These are phyloP conservation scores for Thermochaetoides thermophila DNA, from an alignment of 495 filamentous ascomycete species.

Conservation along the genomic window DNA sequence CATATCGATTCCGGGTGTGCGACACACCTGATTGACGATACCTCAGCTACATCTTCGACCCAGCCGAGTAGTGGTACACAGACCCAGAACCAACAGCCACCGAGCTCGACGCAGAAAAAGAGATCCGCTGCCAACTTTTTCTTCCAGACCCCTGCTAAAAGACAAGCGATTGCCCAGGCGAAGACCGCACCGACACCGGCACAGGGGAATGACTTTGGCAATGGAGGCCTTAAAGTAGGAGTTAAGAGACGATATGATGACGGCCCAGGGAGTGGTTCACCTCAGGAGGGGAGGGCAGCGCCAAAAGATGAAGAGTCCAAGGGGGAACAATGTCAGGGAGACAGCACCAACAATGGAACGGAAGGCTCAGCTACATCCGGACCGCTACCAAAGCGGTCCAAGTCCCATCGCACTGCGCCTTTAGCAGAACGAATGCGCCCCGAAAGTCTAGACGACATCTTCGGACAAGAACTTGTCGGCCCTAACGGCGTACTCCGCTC, in stretches of 20 bases:
- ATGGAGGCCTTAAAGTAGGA: constrained; percentile 4
- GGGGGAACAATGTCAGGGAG: constrained; percentile 4
- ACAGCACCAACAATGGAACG: background rate
- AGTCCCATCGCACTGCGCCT: constrained; percentile 58
- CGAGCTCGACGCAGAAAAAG: constrained; percentile 33
- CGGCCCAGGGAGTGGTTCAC: constrained; percentile 22
- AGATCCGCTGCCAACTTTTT: constrained; percentile 51
- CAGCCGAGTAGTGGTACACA: constrained; percentile 29
- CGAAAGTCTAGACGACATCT: constrained; percentile 66
- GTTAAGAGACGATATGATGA: constrained; percentile 31
- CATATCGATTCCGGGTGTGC: constrained; percentile 82
- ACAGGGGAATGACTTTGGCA: constrained; percentile 13
- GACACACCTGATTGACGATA: constrained; percentile 28
- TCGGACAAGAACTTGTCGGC: constrained; percentile 84
- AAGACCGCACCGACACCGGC: constrained; percentile 11
- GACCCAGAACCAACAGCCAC: constrained; percentile 10
- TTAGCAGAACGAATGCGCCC: constrained; percentile 93
- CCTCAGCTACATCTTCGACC: constrained; percentile 5
- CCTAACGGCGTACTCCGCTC: constrained; percentile 68
- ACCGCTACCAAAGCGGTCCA: constrained; percentile 41
- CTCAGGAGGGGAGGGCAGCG: constrained; percentile 10
- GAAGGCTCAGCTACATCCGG: constrained; percentile 3
- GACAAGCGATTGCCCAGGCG: constrained; percentile 21
- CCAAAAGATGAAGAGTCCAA: constrained; percentile 7
- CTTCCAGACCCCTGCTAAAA: constrained; percentile 58